Evolutionary conservation across 1,284 basidiomycete species (phyloP).

Genomic region (Ustilago sp.): DNA sequence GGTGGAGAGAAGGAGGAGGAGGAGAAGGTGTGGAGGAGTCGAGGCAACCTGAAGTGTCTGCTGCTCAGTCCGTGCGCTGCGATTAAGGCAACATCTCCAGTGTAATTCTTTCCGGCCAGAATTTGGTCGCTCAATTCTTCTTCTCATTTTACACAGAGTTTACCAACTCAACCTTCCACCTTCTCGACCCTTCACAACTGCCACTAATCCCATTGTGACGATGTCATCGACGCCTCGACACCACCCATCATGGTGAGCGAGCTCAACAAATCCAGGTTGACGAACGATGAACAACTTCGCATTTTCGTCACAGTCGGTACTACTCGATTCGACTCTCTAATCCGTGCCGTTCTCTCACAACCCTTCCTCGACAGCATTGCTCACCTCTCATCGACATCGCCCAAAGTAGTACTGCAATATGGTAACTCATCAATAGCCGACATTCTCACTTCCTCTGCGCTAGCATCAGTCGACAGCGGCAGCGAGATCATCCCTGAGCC

Average conservation of each 20-base stretch:
- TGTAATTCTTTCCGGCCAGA: neutral
- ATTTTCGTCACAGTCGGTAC: conserved; percentile 63
- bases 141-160: neutral
- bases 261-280: neutral
- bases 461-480: conserved; percentile 38
- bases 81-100: no score
- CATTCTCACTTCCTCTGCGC: conserved; percentile 25
- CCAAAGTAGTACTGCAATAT: conserved; percentile 33
- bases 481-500: conserved; percentile 46
- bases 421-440: conserved; percentile 47
- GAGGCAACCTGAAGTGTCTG: neutral
- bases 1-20: neutral
- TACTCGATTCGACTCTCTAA: conserved; percentile 59
- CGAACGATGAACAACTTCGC: neutral
- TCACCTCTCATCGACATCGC: conserved; percentile 10
- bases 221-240: neutral
- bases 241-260: conserved; percentile 12
- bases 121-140: conserved; percentile 9
- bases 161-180: neutral
- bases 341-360: conserved; percentile 41
- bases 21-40: neutral
- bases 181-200: neutral
- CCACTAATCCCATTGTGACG: neutral
- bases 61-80: neutral
- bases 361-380: conserved; percentile 33